Conservation (phyloP, 73 alveolate species). For the Stentor roeselii region DNA sequence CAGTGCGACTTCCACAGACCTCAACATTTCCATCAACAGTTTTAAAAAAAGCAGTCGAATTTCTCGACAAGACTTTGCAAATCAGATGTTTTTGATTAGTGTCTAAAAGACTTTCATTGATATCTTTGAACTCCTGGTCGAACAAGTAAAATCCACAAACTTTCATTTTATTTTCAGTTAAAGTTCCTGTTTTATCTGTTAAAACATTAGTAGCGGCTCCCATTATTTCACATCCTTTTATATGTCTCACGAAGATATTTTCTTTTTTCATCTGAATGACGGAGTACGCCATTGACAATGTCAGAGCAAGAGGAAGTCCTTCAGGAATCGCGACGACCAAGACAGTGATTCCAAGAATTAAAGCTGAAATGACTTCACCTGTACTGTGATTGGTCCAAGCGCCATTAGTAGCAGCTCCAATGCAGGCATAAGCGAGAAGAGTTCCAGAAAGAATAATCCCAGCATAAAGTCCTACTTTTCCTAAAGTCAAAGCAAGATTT, state of each 20-base stretch:
- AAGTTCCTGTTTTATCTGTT: conserved; percentile 90
- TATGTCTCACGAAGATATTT: conserved; percentile 86
- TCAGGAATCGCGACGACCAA: conserved; percentile 98
- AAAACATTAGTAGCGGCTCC: conserved; percentile 85
- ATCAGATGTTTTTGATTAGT: not conserved
- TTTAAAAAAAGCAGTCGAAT: conserved; percentile 16
- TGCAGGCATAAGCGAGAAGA: conserved; percentile 56
- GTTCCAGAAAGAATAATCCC: conserved; percentile 80
- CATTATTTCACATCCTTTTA: conserved; percentile 85
- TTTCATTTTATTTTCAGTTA: conserved; percentile 83
- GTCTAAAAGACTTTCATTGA: not conserved
- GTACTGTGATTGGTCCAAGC: conserved; percentile 34
- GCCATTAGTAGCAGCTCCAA: conserved; percentile 45
- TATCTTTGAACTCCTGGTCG: conserved; percentile 20
- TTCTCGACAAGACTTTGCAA: not conserved
- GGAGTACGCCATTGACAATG: conserved; percentile 93
- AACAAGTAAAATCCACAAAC: conserved; percentile 32
- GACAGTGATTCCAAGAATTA: conserved; percentile 83
- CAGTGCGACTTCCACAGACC: conserved; percentile 37
- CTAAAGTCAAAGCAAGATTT: conserved; percentile 89
- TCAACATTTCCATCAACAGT: conserved; percentile 14
- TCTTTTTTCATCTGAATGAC: conserved; percentile 92
- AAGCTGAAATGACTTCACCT: conserved; percentile 52
- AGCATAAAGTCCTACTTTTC: conserved; percentile 81
- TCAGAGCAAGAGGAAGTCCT: conserved; percentile 98